Conservation (phyloP, 2,329 filamentous ascomycete species). For the Neonectria hederae region DNA sequence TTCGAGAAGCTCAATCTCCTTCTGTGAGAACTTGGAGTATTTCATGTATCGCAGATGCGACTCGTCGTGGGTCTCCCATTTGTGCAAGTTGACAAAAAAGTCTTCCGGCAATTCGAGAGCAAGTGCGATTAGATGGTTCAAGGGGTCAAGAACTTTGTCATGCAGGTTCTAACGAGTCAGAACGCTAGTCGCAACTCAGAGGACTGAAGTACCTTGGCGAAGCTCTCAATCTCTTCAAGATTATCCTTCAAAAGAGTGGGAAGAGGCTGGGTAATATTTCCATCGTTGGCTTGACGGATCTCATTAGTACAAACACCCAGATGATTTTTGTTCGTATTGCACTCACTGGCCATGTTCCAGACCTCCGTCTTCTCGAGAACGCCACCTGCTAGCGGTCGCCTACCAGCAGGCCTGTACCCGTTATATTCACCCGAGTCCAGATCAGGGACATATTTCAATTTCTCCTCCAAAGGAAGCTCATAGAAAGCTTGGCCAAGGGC, state of each 20-base stretch:
- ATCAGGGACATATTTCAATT: slow-evolving; percentile 62
- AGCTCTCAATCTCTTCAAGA: slow-evolving; percentile 25
- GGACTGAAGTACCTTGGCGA: slow-evolving; percentile 25
- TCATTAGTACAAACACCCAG: neutral
- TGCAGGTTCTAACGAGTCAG: slow-evolving; percentile 52
- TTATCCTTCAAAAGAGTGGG: slow-evolving; percentile 19
- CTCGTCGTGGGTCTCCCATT: slow-evolving; percentile 66
- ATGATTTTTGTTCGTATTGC: neutral
- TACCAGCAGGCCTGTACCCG: slow-evolving; percentile 61
- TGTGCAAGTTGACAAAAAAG: slow-evolving; percentile 61
- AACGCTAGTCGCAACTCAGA: too few species aligned
- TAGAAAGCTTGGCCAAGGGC: slow-evolving; percentile 66
- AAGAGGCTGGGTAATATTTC: slow-evolving; percentile 32
- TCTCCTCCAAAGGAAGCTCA: slow-evolving; percentile 64
- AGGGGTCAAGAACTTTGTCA: slow-evolving; percentile 63
- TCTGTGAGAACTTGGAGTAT: slow-evolving; percentile 59
- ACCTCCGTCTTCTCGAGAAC: slow-evolving; percentile 53
- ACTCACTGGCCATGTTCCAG: slow-evolving; percentile 51
- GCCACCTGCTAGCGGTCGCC: slow-evolving; percentile 46
- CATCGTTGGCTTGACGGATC: slow-evolving; percentile 39
- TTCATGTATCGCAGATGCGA: slow-evolving; percentile 72
- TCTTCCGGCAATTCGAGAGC: slow-evolving; percentile 69
- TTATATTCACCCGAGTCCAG: slow-evolving; percentile 65
- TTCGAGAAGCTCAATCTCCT: slow-evolving; percentile 57
- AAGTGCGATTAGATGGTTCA: slow-evolving; percentile 69